Conservation (phyloP, 2,329 filamentous ascomycete species). For the Trichoderma lentiforme region DNA sequence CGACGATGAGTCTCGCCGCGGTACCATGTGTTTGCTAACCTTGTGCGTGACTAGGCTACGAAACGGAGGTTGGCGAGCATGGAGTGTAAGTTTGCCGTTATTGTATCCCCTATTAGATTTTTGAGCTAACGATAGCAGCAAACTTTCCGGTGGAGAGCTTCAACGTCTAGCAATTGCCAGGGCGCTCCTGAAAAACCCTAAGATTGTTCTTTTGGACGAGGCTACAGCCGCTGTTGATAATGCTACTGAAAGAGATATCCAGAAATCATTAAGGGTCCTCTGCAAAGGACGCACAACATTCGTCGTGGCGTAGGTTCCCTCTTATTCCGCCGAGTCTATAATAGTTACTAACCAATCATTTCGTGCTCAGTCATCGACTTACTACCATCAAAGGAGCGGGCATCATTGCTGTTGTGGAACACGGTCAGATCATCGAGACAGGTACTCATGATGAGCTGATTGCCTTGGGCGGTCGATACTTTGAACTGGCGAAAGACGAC, state of each 20-base stretch:
- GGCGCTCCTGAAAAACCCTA: conserved; percentile 69
- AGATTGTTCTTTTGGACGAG: conserved; percentile 75
- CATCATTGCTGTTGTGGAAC: conserved; percentile 65
- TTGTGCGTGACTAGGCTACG: conserved; percentile 39
- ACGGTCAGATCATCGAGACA: conserved; percentile 61
- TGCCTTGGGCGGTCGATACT: conserved; percentile 57
- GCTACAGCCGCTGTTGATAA: conserved; percentile 75
- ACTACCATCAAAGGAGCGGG: conserved; percentile 66
- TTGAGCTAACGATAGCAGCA: conserved; percentile 37
- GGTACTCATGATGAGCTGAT: conserved; percentile 60
- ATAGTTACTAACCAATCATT: neutral
- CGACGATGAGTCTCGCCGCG: neutral
- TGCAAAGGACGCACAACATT: conserved; percentile 63
- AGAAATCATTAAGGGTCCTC: conserved; percentile 56
- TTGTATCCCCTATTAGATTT: neutral
- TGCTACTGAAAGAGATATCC: conserved; percentile 65
- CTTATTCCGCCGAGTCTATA: too few relatives aligned
- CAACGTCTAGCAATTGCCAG: conserved; percentile 67
- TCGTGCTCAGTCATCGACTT: conserved; percentile 53
- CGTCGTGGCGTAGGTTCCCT: conserved; percentile 55
- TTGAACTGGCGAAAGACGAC: conserved; percentile 61
- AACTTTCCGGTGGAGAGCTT: conserved; percentile 64
- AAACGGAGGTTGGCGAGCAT: conserved; percentile 49
- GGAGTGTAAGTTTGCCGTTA: conserved; percentile 39
- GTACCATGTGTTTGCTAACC: neutral